Base-by-base conservation (phyloP, 169 alveolate genomes). In the Eimeria praecox region DNA sequence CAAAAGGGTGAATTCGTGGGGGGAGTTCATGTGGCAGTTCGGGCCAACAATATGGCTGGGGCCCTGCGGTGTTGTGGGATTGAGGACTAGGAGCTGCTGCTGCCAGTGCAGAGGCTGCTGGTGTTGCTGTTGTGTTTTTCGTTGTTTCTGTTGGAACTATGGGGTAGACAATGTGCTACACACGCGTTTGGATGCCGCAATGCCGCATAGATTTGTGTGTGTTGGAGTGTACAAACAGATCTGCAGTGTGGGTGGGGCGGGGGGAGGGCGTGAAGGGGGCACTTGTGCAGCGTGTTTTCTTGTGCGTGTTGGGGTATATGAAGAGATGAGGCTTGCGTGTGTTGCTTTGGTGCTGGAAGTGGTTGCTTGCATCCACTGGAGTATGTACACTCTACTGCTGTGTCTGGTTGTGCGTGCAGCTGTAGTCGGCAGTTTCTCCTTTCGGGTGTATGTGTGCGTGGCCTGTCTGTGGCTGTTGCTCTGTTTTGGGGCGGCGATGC, bases 401-500 rank as follows among this genome's bases (percentile, higher is more conserved):
- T 80, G 59, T 49, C 73, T 49, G 38, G 52, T 24, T 46, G 85
- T 64, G 69, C 30, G 86, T 22, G 40, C 95, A 90, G 95, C 89
- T n/a, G 82, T 90, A n/a, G 42, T 75, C 30, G 95, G 95, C 78
- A 80, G 89, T 27, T 30, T 90, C 56, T 56, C 87, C 38, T 46
- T 42, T 54, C 49, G 54, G 54, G 66, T 78, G 4, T 56, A 52
- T 85, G 66, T 66, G 35, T 92, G 73, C 85, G 92, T 92, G 22
- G 89, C 71, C 66, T 77, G 85, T 6, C 85, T 92, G 42, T 92
- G 95, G 95, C 52, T 92, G 40, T 73, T 92, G 69, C 96, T 92
- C 62, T 78, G 75, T 75, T 92, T 92, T 52, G 96, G 96, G 20
- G 96, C 82, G 35, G 96, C 96, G 85, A 56, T 92, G 86, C 87